These are phyloP conservation scores for Orbilia quercus DNA, from an alignment of 2,329 filamentous ascomycete species.

Conservation along the genomic window DNA sequence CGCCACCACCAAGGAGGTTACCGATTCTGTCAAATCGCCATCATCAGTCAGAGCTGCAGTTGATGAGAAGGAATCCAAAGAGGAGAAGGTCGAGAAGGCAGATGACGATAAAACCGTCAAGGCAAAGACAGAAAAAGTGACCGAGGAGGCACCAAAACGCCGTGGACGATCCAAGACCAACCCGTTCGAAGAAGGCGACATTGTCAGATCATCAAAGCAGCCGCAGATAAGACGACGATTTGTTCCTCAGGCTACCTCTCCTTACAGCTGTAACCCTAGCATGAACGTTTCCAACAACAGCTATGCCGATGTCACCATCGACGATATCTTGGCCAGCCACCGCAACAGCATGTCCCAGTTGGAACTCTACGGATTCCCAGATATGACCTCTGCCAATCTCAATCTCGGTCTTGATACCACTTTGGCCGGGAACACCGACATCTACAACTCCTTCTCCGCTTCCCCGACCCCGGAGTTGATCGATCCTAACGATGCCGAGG, in stretches of 20 bases:
- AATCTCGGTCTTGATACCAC: conserved; percentile 50
- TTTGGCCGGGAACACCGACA: conserved; percentile 36
- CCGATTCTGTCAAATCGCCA: conserved; percentile 50
- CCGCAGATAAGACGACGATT: conserved; percentile 39
- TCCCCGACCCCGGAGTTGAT: conserved; percentile 53
- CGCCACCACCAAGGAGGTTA: conserved; percentile 27
- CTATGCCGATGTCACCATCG: conserved; percentile 40
- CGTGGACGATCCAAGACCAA: conserved; percentile 52
- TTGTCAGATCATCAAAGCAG: conserved; percentile 45
- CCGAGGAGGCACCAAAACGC: conserved; percentile 24
- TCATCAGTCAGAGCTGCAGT: conserved; percentile 41
- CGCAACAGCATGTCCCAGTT: conserved; percentile 52
- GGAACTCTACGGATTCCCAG: conserved; percentile 52
- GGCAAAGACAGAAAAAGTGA: conserved; percentile 6
- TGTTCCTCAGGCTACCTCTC: conserved; percentile 39
- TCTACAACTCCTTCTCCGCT: conserved; percentile 52
- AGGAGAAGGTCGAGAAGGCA: conserved; percentile 39
- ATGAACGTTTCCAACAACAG: conserved; percentile 37
- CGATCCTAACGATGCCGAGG: conserved; percentile 44
- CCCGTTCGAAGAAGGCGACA: conserved; percentile 51
- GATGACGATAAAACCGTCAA: conserved; percentile 50
- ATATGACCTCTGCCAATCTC: conserved; percentile 36
- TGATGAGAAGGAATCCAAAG: conserved; percentile 47
- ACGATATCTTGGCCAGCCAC: conserved; percentile 48
- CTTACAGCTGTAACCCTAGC: conserved; percentile 42